phyloP scores from a whole-genome alignment of 495 filamentous ascomycete genomes.

The Echria macrotheca region DNA sequence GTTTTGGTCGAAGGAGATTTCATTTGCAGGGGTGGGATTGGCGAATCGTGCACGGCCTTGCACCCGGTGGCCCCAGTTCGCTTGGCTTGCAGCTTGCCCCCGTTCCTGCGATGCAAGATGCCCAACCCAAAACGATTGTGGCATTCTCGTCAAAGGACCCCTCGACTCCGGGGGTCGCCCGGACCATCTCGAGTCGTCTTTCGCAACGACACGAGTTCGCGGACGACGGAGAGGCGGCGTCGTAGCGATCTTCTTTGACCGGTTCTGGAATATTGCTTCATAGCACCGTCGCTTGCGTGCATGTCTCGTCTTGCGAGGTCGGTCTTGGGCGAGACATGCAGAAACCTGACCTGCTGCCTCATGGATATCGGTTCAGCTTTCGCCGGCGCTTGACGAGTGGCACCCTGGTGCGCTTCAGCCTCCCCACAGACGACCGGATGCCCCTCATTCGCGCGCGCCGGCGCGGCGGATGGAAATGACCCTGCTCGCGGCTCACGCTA shows the following conservation, averaged over 20 bases:
- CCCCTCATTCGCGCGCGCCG: slow-evolving; percentile 5
- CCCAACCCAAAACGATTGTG: no score
- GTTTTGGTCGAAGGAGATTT: no score
- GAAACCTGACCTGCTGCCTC: not conserved
- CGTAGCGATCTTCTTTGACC: no score
- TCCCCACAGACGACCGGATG: not conserved
- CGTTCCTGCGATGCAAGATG: slow-evolving; percentile 1
- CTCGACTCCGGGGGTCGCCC: no score
- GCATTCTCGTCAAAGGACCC: no score
- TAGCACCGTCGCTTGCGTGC: not conserved
- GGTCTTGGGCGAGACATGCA: slow-evolving; percentile 4
- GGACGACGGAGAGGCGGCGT: not conserved
- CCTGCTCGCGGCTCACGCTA: slow-evolving; percentile 17
- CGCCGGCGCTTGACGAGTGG: no score
- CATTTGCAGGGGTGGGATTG: not conserved
- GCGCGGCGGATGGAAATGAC: slow-evolving; percentile 8
- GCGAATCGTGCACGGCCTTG: slow-evolving; percentile 8
- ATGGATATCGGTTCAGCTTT: no score
- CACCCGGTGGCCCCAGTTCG: not conserved
- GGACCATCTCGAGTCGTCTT: not conserved
- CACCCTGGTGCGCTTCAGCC: no score
- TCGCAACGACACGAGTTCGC: no score
- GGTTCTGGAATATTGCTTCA: not conserved
- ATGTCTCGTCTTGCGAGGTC: no score
- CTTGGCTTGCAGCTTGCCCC: slow-evolving; percentile 11